Evolutionary conservation across 2,329 filamentous ascomycete genomes (phyloP).

Genomic region (Colletotrichum viniferum): DNA sequence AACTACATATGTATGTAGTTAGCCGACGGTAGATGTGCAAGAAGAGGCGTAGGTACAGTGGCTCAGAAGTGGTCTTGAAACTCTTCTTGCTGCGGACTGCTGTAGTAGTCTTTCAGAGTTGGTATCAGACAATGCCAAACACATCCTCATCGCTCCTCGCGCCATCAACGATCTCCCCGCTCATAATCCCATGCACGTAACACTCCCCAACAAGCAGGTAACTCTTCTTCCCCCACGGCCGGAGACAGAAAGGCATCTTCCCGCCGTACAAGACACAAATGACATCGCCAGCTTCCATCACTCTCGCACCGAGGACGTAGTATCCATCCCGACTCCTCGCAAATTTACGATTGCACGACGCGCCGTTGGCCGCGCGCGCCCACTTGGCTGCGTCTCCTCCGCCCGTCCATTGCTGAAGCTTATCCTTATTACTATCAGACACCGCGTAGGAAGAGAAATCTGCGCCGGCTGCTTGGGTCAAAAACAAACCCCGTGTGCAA

Average conservation of each 20-base stretch:
- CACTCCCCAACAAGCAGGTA: neutral
- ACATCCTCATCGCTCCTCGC: neutral
- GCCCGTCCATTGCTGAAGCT: neutral
- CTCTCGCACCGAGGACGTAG: neutral
- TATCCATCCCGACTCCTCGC: neutral
- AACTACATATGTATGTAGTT: neutral
- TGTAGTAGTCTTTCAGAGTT: fast-evolving
- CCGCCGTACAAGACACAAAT: neutral
- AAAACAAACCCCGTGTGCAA: neutral
- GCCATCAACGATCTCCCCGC: neutral
- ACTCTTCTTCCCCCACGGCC: neutral
- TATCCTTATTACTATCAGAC: neutral
- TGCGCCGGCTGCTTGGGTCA: neutral
- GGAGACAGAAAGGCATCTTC: neutral
- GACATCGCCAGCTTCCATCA: neutral
- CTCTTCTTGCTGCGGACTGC: neutral
- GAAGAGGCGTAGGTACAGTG: neutral
- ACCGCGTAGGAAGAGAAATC: neutral
- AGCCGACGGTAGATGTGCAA: neutral
- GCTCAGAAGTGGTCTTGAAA: neutral
- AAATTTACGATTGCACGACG: neutral
- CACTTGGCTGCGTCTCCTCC: neutral
- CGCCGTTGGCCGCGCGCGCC: neutral
- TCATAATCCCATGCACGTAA: neutral
- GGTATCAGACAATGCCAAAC: neutral